phyloP scores from a whole-genome alignment of 306 rosid genomes.

The Citrullus mucosospermus region DNA sequence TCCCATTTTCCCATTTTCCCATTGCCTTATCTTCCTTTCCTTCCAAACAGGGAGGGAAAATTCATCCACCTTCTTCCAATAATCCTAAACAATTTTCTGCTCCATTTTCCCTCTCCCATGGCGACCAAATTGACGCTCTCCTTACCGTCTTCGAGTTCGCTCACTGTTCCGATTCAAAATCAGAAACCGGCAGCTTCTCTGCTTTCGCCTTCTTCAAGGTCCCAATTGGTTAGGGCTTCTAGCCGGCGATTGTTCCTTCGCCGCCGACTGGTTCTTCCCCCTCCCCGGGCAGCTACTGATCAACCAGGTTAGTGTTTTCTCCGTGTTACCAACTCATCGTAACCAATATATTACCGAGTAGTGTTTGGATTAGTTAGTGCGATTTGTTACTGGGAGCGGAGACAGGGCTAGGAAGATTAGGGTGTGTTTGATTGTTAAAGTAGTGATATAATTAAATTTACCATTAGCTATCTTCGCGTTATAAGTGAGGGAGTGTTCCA shows the following conservation, averaged over 20 bases:
- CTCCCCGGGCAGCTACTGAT: conserved; percentile 62
- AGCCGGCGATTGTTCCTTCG: conserved; percentile 33
- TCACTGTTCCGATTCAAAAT: conserved; percentile 19
- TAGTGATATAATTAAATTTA: too few relatives aligned
- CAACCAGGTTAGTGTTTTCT: conserved; percentile 32
- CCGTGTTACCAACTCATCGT: too few relatives aligned
- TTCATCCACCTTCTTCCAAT: background rate
- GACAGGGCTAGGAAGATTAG: too few relatives aligned
- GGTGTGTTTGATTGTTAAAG: too few relatives aligned
- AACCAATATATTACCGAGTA: too few relatives aligned
- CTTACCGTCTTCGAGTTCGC: conserved; percentile 29
- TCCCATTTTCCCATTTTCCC: background rate
- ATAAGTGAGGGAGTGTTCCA: too few relatives aligned
- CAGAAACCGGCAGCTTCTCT: conserved; percentile 37
- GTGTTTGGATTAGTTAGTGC: too few relatives aligned
- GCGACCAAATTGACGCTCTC: conserved; percentile 51
- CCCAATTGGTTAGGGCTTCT: conserved; percentile 33
- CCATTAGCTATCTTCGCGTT: too few relatives aligned
- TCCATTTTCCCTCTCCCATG: conserved; percentile 22
- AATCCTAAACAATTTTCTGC: background rate
- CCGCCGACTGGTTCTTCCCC: conserved; percentile 28
- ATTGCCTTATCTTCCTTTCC: conserved; percentile 58
- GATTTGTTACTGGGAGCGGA: too few relatives aligned
- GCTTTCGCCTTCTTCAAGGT: conserved; percentile 18
- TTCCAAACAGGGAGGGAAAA: conserved; percentile 21